These are phyloP conservation scores for Cryptococcus wingfieldii DNA, from an alignment of 1,284 basidiomycete species.

Conservation along the genomic window DNA sequence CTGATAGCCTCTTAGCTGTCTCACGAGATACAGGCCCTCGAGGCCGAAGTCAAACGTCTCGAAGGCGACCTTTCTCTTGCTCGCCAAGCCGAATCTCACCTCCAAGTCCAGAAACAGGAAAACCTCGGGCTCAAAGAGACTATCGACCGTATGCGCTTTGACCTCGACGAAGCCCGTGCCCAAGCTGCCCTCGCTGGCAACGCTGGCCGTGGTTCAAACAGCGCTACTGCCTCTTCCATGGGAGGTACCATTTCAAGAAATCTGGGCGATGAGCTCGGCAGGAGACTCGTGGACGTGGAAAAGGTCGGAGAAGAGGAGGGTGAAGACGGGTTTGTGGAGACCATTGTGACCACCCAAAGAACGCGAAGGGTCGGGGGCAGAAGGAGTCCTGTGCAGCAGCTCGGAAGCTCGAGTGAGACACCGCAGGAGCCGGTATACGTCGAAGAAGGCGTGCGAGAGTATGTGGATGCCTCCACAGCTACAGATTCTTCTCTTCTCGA, in stretches of 20 bases:
- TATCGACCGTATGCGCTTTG: conserved; percentile 82
- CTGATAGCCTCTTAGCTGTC: conserved; percentile 25
- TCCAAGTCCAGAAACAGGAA: conserved; percentile 87
- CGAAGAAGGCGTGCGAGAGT: conserved; percentile 27
- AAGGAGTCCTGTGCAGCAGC: background rate
- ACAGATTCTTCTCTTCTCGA: conserved; percentile 12
- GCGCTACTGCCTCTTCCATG: conserved; percentile 23
- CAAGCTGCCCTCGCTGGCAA: conserved; percentile 31
- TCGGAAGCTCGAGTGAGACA: background rate
- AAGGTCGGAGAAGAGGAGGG: conserved; percentile 41
- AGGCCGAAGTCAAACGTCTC: conserved; percentile 61
- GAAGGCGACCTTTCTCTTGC: conserved; percentile 65
- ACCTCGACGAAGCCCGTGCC: conserved; percentile 77
- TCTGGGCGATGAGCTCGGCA: conserved; percentile 71
- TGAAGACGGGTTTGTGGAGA: conserved; percentile 51
- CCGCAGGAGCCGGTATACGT: conserved; percentile 11
- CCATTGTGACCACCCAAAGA: conserved; percentile 46
- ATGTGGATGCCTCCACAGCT: conserved; percentile 26
- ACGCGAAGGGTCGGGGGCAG: conserved; percentile 27
- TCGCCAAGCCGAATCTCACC: conserved; percentile 62
- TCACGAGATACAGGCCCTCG: conserved; percentile 62
- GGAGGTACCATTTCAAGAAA: conserved; percentile 66
- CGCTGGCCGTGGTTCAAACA: conserved; percentile 20
- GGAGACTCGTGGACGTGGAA: conserved; percentile 53
- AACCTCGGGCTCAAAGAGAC: conserved; percentile 86